Percentiles rank a stretch among this genome's conserved stretches.
Conservation (phyloP, 805 yeast species). For the Nakazawaea sp. region DNA sequence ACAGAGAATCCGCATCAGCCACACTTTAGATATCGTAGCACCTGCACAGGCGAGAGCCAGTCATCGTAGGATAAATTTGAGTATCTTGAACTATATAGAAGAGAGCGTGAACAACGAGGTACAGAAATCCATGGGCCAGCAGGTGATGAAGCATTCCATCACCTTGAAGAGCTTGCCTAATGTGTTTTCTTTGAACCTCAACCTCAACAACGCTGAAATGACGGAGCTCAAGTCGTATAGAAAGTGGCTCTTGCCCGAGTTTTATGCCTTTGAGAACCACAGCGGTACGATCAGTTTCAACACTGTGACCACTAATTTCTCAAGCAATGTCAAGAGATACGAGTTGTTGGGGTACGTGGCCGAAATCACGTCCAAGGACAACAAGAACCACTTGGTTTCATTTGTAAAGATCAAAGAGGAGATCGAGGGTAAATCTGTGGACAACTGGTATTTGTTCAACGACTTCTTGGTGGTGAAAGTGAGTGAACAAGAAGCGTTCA, state of each 20-base stretch:
- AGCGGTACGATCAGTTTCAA: conserved; percentile 29
- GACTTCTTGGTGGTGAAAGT: conserved; percentile 82
- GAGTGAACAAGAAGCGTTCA: conserved; percentile 70
- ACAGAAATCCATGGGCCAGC: conserved; percentile 44
- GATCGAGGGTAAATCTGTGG: conserved; percentile 15
- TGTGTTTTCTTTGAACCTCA: conserved; percentile 54
- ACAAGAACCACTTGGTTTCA: conserved; percentile 58
- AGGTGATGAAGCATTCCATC: conserved; percentile 45
- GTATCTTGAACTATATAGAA: conserved; percentile 53
- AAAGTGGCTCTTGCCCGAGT: conserved; percentile 59
- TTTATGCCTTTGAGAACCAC: conserved; percentile 37
- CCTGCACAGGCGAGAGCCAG: conserved; percentile 24
- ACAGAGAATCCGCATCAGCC: conserved; percentile 26
- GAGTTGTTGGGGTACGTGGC: conserved; percentile 67
- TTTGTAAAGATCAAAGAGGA: conserved; percentile 39
- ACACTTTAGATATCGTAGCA: conserved; percentile 36
- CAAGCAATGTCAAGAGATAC: conserved; percentile 31
- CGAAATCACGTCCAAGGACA: conserved; percentile 50
- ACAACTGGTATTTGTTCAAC: conserved; percentile 77
- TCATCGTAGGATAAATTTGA: conserved; percentile 20
- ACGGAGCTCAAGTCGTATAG: conserved; percentile 38
- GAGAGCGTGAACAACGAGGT: conserved; percentile 47
- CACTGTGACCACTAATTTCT: conserved; percentile 22
- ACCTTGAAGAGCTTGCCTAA: conserved; percentile 55
- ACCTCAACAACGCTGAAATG: conserved; percentile 49